A percentile compares a stretch with the other conserved stretches of the same genome.
These are phyloP conservation scores for Vitrella brassicaformis DNA, from an alignment of 73 alveolate genomes.

Conservation along the genomic window DNA sequence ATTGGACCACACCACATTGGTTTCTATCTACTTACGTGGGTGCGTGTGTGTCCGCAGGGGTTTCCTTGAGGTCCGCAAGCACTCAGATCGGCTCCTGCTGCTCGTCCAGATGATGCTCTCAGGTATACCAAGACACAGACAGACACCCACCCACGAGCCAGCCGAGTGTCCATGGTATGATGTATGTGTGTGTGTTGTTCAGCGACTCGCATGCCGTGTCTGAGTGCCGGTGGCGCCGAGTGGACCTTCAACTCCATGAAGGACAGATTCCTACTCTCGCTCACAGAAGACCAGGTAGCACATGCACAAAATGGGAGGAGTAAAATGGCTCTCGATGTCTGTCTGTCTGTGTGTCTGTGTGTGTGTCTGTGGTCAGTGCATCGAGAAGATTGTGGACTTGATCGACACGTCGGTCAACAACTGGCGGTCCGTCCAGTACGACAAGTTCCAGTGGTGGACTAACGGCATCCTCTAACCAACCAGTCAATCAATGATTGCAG, in stretches of 20 bases:
- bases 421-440: slow-evolving; percentile 63
- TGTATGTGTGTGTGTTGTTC: background rate
- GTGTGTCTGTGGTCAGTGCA: background rate
- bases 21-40: background rate
- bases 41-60: slow-evolving; percentile 47
- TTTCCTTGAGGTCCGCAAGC: slow-evolving; percentile 74
- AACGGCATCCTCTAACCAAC: background rate
- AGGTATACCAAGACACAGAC: slow-evolving; percentile 10
- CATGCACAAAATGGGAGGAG: too few species aligned
- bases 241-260: too few species aligned
- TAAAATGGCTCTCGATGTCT: background rate
- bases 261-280: too few species aligned
- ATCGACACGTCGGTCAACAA: slow-evolving; percentile 54
- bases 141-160: background rate
- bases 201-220: too few species aligned
- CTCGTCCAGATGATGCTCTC: slow-evolving; percentile 66
- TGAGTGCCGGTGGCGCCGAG: too few species aligned
- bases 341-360: background rate
- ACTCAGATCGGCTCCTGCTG: slow-evolving; percentile 64
- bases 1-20: too few species aligned
- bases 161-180: background rate
- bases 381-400: slow-evolving; percentile 26
- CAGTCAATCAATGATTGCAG: too few species aligned
- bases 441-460: slow-evolving; percentile 24
- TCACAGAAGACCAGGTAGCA: too few species aligned